Evolutionary conservation across 495 filamentous ascomycete species (phyloP).

Genomic region (Neurospora sp.): DNA sequence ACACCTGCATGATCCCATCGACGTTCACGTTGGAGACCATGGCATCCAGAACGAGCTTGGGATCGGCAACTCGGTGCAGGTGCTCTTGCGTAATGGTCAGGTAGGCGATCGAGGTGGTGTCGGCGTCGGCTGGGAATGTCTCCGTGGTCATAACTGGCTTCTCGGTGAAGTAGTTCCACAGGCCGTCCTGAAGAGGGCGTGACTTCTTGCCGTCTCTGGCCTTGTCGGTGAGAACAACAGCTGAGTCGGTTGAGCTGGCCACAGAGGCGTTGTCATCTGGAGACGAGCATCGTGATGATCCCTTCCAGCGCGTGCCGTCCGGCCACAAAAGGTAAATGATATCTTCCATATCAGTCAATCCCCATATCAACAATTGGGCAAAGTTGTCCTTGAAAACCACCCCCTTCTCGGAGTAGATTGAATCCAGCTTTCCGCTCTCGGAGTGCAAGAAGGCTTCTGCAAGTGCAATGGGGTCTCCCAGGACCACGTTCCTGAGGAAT

Average conservation of each 20-base stretch:
- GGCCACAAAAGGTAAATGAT: slow-evolving; percentile 15
- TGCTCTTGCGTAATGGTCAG: slow-evolving; percentile 8
- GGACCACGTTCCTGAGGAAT: background rate
- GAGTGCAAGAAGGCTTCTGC: background rate
- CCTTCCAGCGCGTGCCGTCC: slow-evolving; percentile 5
- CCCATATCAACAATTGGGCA: slow-evolving; percentile 16
- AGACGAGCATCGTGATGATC: slow-evolving; percentile 3
- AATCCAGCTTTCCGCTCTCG: slow-evolving; percentile 3
- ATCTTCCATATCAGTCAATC: slow-evolving; percentile 7
- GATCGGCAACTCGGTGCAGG: slow-evolving; percentile 2
- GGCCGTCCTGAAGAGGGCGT: background rate
- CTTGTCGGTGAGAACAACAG: background rate
- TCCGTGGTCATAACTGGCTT: slow-evolving; percentile 4
- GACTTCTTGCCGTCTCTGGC: background rate
- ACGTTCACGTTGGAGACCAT: slow-evolving; percentile 9
- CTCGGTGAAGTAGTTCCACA: slow-evolving; percentile 6
- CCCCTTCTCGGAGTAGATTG: slow-evolving; percentile 1
- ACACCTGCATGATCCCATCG: slow-evolving; percentile 15
- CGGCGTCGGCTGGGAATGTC: slow-evolving; percentile 10
- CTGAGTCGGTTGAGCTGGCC: background rate
- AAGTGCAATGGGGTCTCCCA: background rate
- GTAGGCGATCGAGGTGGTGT: slow-evolving; percentile 19
- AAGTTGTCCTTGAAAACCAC: slow-evolving; percentile 14
- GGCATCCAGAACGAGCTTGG: background rate
- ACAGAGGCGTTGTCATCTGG: background rate